These are phyloP conservation scores for Phytophthora citrophthora DNA, from an alignment of 352 stramenopile species.

Conservation along the genomic window DNA sequence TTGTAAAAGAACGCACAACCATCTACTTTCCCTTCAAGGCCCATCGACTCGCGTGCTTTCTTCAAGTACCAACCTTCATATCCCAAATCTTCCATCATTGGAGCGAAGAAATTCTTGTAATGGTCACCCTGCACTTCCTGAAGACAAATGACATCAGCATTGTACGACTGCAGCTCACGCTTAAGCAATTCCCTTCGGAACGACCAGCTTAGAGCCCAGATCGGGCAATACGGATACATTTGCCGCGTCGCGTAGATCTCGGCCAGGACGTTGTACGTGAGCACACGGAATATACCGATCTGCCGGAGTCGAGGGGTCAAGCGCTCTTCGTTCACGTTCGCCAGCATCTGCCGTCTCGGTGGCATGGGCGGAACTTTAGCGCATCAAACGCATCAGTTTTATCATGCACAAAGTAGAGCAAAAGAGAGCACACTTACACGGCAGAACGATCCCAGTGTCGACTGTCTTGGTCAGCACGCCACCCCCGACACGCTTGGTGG, in stretches of 20 bases:
- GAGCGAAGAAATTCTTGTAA: conserved; percentile 97
- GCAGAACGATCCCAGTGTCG: conserved; percentile 86
- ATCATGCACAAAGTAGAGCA: conserved; percentile 29
- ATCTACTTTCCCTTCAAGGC: conserved; percentile 97
- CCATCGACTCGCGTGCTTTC: conserved; percentile 98
- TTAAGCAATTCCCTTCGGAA: conserved; percentile 93
- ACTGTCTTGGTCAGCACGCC: conserved; percentile 73
- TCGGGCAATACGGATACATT: conserved; percentile 97
- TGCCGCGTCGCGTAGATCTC: conserved; percentile 92
- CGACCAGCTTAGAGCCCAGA: conserved; percentile 97
- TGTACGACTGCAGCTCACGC: conserved; percentile 90
- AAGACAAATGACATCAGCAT: conserved; percentile 97
- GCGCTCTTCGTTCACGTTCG: conserved; percentile 81
- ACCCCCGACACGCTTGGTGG: conserved; percentile 58
- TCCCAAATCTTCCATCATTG: conserved; percentile 93
- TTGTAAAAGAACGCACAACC: conserved; percentile 99
- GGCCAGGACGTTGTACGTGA: conserved; percentile 93
- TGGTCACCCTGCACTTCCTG: conserved; percentile 98
- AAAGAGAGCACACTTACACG: conserved; percentile 66
- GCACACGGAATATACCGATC: conserved; percentile 83
- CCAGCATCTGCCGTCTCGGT: conserved; percentile 82
- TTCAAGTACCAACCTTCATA: conserved; percentile 99
- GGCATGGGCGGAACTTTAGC: conserved; percentile 75
- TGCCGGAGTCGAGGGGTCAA: conserved; percentile 74
- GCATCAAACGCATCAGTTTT: conserved; percentile 36